These are phyloP conservation scores for Macaranga tanarius DNA, from an alignment of 441 rosid species.

Conservation along the genomic window DNA sequence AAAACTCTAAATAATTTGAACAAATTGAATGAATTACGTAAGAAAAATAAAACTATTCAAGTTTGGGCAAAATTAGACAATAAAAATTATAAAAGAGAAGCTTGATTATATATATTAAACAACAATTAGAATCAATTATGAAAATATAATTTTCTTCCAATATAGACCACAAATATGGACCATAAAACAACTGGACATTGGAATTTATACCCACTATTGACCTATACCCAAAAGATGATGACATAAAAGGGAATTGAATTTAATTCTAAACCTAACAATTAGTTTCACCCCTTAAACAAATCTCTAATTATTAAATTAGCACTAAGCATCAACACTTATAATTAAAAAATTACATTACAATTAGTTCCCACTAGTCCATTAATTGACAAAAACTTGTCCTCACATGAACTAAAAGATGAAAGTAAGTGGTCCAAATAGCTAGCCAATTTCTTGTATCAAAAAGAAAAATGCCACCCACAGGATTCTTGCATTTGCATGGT, in stretches of 20 bases:
- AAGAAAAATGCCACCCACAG: not conserved
- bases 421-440: not conserved
- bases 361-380: too few species aligned
- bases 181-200: not conserved
- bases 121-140: not conserved
- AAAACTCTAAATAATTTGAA: too few species aligned
- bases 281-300: not conserved
- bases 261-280: not conserved
- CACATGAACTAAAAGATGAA: not conserved
- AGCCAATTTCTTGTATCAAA: not conserved
- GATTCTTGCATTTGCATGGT: not conserved
- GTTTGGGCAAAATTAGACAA: not conserved
- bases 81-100: not conserved
- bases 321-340: too few species aligned
- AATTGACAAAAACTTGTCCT: too few species aligned
- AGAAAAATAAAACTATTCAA: too few species aligned
- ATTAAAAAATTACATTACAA: too few species aligned
- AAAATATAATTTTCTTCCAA: not conserved
- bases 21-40: too few species aligned
- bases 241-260: not conserved
- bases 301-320: too few species aligned
- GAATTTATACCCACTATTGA: not conserved
- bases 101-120: not conserved
- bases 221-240: not conserved
- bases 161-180: not conserved